phyloP scores from a whole-genome alignment of 2,329 filamentous ascomycete species.

The Bertia moriformis region DNA sequence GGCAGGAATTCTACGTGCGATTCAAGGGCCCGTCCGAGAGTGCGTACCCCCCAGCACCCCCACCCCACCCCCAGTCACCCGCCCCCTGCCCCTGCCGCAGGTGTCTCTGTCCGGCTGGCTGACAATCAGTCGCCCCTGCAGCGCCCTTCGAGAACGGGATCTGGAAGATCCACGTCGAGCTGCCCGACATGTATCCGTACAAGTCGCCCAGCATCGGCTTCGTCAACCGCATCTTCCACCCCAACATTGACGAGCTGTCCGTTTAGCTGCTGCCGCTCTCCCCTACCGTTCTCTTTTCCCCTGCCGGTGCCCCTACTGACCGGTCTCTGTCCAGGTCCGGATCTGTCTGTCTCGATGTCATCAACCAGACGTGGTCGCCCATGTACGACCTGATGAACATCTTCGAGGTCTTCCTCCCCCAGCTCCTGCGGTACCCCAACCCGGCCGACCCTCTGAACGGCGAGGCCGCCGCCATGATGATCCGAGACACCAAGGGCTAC shows the following conservation, averaged over 20 bases:
- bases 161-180: conserved; percentile 96
- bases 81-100: too few relatives aligned
- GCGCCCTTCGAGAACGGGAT: conserved; percentile 83
- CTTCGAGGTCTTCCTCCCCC: conserved; percentile 85
- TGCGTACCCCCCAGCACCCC: conserved; percentile 30
- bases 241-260: conserved; percentile 91
- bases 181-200: conserved; percentile 94
- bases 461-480: conserved; percentile 81
- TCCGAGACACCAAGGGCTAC: conserved; percentile 83
- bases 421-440: conserved; percentile 90
- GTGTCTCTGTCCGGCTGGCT: too few relatives aligned
- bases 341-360: conserved; percentile 93
- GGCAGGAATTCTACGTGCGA: conserved; percentile 96
- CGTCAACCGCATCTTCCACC: conserved; percentile 95
- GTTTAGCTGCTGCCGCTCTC: background rate
- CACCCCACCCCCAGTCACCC: too few relatives aligned
- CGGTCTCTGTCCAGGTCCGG: conserved; percentile 51
- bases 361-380: conserved; percentile 98
- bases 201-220: conserved; percentile 97
- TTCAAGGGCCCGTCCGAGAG: conserved; percentile 95
- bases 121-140: conserved; percentile 23
- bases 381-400: conserved; percentile 99
- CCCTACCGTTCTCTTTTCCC: conserved; percentile 2
- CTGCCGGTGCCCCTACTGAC: conserved; percentile 1
- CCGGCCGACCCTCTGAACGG: conserved; percentile 92